Evolutionary conservation across 2,329 filamentous ascomycete genomes (phyloP), one percentile per base, ranked within the genome.

Genomic region (Lachnum nothofagi): DNA sequence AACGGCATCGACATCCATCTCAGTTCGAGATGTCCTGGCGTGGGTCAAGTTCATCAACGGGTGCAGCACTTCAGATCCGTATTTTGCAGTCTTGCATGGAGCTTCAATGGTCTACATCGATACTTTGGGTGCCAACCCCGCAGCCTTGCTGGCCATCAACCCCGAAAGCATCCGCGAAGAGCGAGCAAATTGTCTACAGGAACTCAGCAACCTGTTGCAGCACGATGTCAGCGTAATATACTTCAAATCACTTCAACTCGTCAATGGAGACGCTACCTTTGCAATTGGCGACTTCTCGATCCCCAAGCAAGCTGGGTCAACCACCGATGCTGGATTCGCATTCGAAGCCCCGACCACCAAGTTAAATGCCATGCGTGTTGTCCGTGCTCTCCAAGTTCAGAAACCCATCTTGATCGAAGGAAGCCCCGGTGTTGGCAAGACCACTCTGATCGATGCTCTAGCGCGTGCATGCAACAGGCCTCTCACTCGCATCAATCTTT

Each of bases 371-470:
- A 91, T 97, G 82, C 80, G 93, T 64, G 85, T 98, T 25, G 79
- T 94, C 47, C 83, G 93, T 54, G 94, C 91, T 12, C 73, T 98
- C 52, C 90, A 95, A 62, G 81, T 95, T 46, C 77, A 82, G 44
- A 96, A 96, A 64, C 91, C 93, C 2, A 91, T 98, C 46, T 76
- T 98, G 5, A 78, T 99, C 2, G 93, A 99, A 71, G 93, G 94
- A 29, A 96, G 88, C 60, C 93, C 93, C n/a, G 93, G 93, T 65
- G 93, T 99, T 19, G 93, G 93, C 48, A 99, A 98, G 72, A 99
- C 93, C 0, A 95, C 91, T 1, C 76, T 99, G 12, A 82, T 99
- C 19, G 85, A 86, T 39, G 91, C 93, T 0, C 74, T 98, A 39
- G 87, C 94, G 1, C 79, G 80, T 58, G 83, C 85, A 3, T 86